Evolutionary conservation across 129 eudicot genomes (phyloP).

Genomic region (Helianthus annuus): DNA sequence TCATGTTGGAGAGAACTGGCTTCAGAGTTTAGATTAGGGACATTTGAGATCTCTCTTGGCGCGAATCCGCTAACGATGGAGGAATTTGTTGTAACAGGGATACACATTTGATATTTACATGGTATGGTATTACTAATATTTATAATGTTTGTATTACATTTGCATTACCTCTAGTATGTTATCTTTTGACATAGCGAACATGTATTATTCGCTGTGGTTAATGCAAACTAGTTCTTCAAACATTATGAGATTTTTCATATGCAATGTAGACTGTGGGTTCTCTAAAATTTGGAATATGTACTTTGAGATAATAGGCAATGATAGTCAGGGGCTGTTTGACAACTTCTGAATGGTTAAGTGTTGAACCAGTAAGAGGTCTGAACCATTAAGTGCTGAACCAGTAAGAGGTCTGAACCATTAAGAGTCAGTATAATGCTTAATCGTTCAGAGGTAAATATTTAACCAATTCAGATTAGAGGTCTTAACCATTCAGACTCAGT

Average conservation of each 20-base stretch:
- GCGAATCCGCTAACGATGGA: slow-evolving; percentile 11
- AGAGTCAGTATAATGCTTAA: too few relatives aligned
- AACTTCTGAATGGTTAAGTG: too few relatives aligned
- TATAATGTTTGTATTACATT: background rate
- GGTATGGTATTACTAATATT: slow-evolving; percentile 28
- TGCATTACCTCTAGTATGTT: background rate
- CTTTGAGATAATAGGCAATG: background rate
- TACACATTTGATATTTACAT: slow-evolving; percentile 27
- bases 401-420: too few relatives aligned
- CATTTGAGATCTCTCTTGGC: background rate
- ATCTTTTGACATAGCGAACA: background rate
- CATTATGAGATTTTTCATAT: background rate
- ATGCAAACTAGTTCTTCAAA: background rate
- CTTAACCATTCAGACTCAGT: too few relatives aligned
- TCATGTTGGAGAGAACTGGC: slow-evolving; percentile 22
- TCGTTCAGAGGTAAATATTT: too few relatives aligned
- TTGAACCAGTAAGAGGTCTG: too few relatives aligned
- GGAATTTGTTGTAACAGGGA: slow-evolving; percentile 24
- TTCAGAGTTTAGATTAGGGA: slow-evolving; percentile 21
- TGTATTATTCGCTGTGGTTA: background rate
- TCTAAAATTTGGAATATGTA: background rate
- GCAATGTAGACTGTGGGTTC: slow-evolving; percentile 8
- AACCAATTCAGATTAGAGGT: too few relatives aligned
- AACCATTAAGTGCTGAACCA: too few relatives aligned
- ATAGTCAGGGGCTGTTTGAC: too few relatives aligned